These are phyloP conservation scores for Fraxinus sp. DNA, from an alignment of 305 asterid genomes.

Conservation along the genomic window DNA sequence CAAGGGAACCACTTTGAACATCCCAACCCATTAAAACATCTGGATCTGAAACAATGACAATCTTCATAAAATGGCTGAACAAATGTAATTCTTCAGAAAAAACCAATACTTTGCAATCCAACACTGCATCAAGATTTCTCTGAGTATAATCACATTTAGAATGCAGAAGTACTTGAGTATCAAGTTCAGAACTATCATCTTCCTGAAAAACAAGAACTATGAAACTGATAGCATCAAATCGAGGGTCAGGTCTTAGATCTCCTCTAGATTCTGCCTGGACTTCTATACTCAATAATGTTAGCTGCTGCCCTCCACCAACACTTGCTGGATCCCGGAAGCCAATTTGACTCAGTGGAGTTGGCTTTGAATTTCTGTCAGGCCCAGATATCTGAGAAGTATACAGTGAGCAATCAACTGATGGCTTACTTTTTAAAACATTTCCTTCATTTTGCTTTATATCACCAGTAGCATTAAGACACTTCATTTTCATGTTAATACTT, in stretches of 20 bases:
- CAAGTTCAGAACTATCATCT: constrained; percentile 54
- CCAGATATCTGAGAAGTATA: constrained; percentile 89
- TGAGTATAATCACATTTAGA: constrained; percentile 37
- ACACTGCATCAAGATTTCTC: constrained; percentile 66
- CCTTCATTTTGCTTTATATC: constrained; percentile 20
- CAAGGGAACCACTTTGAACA: constrained; percentile 92
- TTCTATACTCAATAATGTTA: constrained; percentile 80
- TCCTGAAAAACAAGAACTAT: constrained; percentile 77
- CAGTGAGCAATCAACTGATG: constrained; percentile 40
- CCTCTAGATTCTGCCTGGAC: constrained; percentile 91
- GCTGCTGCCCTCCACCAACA: constrained; percentile 89
- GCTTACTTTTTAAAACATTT: constrained; percentile 31
- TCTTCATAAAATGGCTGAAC: constrained; percentile 57
- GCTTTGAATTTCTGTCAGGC: constrained; percentile 65
- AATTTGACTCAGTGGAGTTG: constrained; percentile 87
- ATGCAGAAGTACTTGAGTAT: constrained; percentile 59
- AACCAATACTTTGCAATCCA: constrained; percentile 50
- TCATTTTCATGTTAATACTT: constrained; percentile 32
- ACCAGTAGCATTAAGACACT: constrained; percentile 28
- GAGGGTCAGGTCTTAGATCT: constrained; percentile 94
- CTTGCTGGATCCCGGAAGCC: constrained; percentile 94
- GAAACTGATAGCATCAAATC: constrained; percentile 80
- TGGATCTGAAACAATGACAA: constrained; percentile 65
- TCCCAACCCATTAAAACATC: constrained; percentile 98
- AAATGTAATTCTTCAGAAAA: constrained; percentile 62